Base-by-base conservation (phyloP, 2,329 filamentous ascomycete species). In the Cordyceps farinosa region DNA sequence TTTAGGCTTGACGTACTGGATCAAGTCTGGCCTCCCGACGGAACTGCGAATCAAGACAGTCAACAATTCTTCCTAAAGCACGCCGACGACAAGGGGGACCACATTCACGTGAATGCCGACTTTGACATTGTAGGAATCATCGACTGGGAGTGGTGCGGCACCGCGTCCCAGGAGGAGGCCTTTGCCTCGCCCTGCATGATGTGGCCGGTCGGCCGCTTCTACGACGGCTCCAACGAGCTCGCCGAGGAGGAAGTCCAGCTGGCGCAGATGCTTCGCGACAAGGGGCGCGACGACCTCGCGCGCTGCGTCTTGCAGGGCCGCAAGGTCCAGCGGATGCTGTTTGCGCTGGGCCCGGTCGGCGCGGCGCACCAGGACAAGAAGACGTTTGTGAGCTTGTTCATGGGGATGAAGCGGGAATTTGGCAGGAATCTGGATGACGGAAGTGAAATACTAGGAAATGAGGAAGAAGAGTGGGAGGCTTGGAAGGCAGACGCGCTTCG, bases 71-170 rank as follows among this genome's bases (percentile, higher is more conserved):
- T 74, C 64, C 69, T 81, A 5, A 79, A 76, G 63, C 75, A 80
- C 66, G 68, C 73, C n/a, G 76, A 80, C 64, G 76, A 80, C 60
- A 81, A 80, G 66, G 77, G 76, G 0, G 78, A 81, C 56, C 77
- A 80, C 27, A 74, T 80, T n/a, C 70, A 80, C 0, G 70, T 71
- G 9, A 73, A 80, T 62, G 66, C 74, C 32, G 65, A 72, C 11
- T 78, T 69, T 65, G 75, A 77, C 54, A 77, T 80, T 52, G 76
- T 76, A 6, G 75, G 75, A 11, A 74, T 80, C 48, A 75, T 81
- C 54, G 77, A 81, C 66, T 80, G 78, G 78, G 75, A 79, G 64
- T 78, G 72, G 73, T 71, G 74, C 29, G 61, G 53, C 5, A 72
- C 71, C 2, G 66, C 58, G 3, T 69, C 70, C 5, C 70, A 67